Evolutionary conservation across 1,139 yeast species (phyloP).

Genomic region (Lodderomyces theae): DNA sequence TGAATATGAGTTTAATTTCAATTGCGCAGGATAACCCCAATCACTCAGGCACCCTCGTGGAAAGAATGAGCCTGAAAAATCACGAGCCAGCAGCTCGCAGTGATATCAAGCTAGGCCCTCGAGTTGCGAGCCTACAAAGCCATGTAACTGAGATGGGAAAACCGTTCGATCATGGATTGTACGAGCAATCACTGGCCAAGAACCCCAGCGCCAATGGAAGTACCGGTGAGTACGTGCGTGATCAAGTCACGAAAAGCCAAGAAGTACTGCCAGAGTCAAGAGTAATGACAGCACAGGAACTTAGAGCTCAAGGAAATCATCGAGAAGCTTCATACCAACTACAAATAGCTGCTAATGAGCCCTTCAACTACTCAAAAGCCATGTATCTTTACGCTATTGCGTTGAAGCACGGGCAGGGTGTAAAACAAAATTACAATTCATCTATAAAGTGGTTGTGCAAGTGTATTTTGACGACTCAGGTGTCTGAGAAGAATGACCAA

Average conservation of each 20-base stretch:
- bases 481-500: neutral
- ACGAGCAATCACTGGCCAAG: neutral
- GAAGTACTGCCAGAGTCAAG: slow-evolving; percentile 35
- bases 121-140: neutral
- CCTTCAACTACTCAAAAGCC: slow-evolving; percentile 57
- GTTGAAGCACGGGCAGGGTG: slow-evolving; percentile 69
- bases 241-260: slow-evolving; percentile 5
- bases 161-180: neutral
- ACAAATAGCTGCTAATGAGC: slow-evolving; percentile 58
- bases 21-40: no score
- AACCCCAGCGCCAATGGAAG: neutral
- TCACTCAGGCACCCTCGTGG: neutral
- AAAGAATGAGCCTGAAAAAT: neutral
- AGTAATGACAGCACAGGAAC: slow-evolving; percentile 50
- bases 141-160: neutral
- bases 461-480: slow-evolving; percentile 24
- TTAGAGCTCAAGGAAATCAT: slow-evolving; percentile 57
- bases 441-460: slow-evolving; percentile 62
- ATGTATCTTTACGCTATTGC: slow-evolving; percentile 73
- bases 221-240: slow-evolving; percentile 2
- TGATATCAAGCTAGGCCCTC: neutral
- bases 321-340: slow-evolving; percentile 71
- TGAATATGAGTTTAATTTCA: neutral
- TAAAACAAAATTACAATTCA: slow-evolving; percentile 53
- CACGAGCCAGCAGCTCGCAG: neutral